These are phyloP conservation scores for Auriculariales sp. DNA, from an alignment of 768 basidiomycete genomes.

Conservation along the genomic window DNA sequence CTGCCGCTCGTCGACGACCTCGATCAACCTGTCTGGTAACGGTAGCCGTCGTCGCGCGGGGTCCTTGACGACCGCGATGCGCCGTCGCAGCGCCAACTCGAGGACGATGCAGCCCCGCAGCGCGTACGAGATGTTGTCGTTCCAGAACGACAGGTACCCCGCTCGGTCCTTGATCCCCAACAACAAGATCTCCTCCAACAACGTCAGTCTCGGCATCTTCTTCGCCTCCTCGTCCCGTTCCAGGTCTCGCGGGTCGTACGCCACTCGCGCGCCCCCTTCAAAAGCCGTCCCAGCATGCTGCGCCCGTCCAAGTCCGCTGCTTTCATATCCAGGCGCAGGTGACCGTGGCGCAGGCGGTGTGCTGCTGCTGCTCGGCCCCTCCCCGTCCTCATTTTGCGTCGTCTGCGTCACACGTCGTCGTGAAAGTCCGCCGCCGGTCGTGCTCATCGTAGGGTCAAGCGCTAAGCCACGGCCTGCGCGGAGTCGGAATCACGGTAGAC, in stretches of 20 bases:
- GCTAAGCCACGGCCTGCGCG: too few species aligned
- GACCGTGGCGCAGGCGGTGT: conserved; percentile 1
- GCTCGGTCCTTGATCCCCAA: conserved; percentile 93
- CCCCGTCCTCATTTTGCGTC: too few species aligned
- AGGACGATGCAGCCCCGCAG: conserved; percentile 96
- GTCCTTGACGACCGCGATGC: conserved; percentile 85
- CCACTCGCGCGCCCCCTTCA: conserved; percentile 76
- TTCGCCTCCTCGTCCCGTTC: conserved; percentile 49
- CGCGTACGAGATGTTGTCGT: conserved; percentile 98
- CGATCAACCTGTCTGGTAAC: conserved; percentile 70
- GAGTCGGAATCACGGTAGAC: too few species aligned
- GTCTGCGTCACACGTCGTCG: too few species aligned
- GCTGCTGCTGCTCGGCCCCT: too few species aligned
- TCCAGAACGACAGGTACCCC: conserved; percentile 98
- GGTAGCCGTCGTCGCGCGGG: conserved; percentile 59
- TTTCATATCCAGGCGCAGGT: neutral
- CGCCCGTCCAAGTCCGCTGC: neutral
- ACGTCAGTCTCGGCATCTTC: conserved; percentile 66
- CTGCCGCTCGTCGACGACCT: conserved; percentile 81
- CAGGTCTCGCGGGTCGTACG: conserved; percentile 86
- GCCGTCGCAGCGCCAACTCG: conserved; percentile 86
- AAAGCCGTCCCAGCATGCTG: conserved; percentile 68
- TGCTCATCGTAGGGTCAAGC: too few species aligned
- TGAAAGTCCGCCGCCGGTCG: too few species aligned
- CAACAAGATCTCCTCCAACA: conserved; percentile 94